Evolutionary conservation across 1,139 yeast species (phyloP).

Genomic region (Cylindricascospora bacillispora): DNA sequence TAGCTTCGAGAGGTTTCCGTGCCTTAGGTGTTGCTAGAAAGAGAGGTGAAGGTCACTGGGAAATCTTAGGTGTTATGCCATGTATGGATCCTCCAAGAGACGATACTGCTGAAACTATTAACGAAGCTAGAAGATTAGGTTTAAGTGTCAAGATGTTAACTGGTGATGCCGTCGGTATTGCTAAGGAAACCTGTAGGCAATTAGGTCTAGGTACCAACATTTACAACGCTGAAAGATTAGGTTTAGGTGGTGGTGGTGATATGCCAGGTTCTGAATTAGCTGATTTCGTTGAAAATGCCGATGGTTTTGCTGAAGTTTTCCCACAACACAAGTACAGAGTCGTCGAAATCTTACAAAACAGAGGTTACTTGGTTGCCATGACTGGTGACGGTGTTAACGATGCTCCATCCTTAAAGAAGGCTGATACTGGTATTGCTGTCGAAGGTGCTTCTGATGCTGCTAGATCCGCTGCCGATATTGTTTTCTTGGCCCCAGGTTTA

Average conservation of each 20-base stretch:
- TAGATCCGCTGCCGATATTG: constrained; percentile 92
- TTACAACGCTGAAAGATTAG: constrained; percentile 93
- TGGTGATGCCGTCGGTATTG: constrained; percentile 99
- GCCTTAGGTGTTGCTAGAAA: constrained; percentile 97
- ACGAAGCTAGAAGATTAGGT: constrained; percentile 89
- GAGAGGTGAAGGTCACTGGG: constrained; percentile 99
- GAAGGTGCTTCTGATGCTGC: constrained; percentile 97
- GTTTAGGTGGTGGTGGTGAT: constrained; percentile 93
- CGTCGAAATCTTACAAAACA: constrained; percentile 31
- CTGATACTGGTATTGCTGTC: constrained; percentile 95
- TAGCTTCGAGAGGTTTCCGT: constrained; percentile 97
- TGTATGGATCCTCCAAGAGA: constrained; percentile 99
- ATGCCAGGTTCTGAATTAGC: constrained; percentile 94
- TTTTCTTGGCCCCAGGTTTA: constrained; percentile 92
- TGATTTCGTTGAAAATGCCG: constrained; percentile 92
- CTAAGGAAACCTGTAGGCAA: constrained; percentile 97
- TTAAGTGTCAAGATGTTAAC: constrained; percentile 94
- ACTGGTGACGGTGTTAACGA: constrained; percentile 98
- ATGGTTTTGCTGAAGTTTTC: constrained; percentile 96
- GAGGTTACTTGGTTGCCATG: constrained; percentile 96
- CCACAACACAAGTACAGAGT: constrained; percentile 93
- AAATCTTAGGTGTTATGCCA: constrained; percentile 94
- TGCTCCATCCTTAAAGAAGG: constrained; percentile 93
- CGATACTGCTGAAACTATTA: constrained; percentile 91
- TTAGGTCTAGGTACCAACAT: constrained; percentile 94